Percentiles rank a stretch among this genome's conserved stretches.
Evolutionary conservation across 352 stramenopile species (phyloP).

Genomic region (Phytopythium kandeliae): DNA sequence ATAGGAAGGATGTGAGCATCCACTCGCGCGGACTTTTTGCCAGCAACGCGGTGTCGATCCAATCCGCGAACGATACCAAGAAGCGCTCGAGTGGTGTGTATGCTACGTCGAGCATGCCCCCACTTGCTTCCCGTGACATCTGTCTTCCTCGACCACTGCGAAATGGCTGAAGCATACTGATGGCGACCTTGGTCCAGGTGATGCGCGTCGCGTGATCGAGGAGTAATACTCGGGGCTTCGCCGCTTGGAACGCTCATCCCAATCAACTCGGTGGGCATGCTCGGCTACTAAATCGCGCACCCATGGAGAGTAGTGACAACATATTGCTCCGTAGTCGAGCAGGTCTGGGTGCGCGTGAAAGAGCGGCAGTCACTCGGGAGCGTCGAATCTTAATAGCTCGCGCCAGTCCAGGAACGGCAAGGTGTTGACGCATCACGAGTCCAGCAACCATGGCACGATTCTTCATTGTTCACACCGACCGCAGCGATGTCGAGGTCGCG

Average conservation of each 20-base stretch:
- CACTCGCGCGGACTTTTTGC: background rate
- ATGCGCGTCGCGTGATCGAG: background rate
- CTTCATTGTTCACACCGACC: background rate
- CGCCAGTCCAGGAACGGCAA: slow-evolving; percentile 1
- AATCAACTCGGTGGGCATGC: background rate
- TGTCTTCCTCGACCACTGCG: no score
- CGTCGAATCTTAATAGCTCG: background rate
- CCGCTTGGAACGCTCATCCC: background rate
- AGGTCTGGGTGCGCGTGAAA: background rate
- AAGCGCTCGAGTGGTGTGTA: background rate
- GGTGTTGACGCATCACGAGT: background rate
- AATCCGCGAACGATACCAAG: background rate
- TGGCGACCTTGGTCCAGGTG: background rate
- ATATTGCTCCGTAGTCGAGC: background rate
- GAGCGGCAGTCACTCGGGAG: background rate
- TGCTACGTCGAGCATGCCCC: background rate
- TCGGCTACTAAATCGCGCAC: background rate
- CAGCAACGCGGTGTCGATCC: background rate
- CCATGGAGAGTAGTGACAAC: background rate
- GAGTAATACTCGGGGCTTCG: background rate
- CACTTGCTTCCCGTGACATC: no score
- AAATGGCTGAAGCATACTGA: no score
- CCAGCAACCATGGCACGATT: background rate
- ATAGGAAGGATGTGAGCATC: background rate
- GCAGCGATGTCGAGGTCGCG: no score